Conservation (phyloP, 2,329 filamentous ascomycete genomes). For the Gnomoniopsis smithogilvyi region DNA sequence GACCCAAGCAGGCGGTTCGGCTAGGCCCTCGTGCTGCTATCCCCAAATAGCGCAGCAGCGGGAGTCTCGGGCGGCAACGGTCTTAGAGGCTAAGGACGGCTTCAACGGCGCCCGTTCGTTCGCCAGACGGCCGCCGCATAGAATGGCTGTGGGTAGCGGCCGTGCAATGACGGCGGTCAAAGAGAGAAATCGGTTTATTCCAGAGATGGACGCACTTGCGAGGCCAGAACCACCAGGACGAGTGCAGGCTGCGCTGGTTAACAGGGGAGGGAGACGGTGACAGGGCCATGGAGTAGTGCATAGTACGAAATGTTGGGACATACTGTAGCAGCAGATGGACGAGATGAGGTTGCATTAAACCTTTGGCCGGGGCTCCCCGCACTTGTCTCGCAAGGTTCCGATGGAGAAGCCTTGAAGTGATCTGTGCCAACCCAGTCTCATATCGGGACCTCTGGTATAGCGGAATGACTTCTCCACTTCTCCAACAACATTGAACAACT, state of each 20-base stretch:
- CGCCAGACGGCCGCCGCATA: not conserved
- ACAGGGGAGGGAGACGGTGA: not conserved
- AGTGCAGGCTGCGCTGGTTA: not conserved
- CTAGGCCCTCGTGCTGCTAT: not conserved
- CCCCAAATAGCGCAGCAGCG: not conserved
- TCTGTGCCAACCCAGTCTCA: not conserved
- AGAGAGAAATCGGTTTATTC: no score
- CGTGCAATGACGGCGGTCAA: not conserved
- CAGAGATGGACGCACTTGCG: no score
- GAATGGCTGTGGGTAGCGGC: not conserved
- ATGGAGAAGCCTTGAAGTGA: not conserved
- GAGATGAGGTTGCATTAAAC: conserved; percentile 5
- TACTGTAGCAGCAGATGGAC: not conserved
- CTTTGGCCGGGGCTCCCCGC: not conserved
- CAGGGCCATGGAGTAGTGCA: not conserved
- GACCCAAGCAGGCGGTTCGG: not conserved
- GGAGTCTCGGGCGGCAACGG: not conserved
- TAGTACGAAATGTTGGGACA: not conserved
- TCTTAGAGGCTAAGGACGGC: not conserved
- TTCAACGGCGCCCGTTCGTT: not conserved
- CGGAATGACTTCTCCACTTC: not conserved
- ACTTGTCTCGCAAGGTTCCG: not conserved
- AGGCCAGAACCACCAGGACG: not conserved
- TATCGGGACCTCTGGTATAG: not conserved
- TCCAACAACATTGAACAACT: not conserved